Evolutionary conservation across 2,329 filamentous ascomycete species (phyloP), one percentile per base, ranked within the genome.

Genomic region (Coleophoma crateriformis): DNA sequence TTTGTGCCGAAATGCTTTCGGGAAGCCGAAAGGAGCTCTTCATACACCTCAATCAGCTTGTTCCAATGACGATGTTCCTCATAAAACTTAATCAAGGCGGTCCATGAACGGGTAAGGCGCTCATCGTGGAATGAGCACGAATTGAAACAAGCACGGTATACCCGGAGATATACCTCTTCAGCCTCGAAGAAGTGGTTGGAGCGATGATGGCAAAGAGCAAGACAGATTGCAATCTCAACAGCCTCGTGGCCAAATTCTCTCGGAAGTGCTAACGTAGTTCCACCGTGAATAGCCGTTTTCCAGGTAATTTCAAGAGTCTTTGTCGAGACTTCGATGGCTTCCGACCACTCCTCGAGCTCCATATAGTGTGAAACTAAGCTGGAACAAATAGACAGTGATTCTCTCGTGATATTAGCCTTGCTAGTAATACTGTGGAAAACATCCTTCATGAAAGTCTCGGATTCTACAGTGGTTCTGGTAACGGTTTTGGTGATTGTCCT

Each of bases 181-280:
- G 55, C 55, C n/a, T 55, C 50, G 42, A 56, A 54, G 11, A 55
- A 56, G 51, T 57, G 55, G 38, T 58, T 56, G 19, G 55, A 55
- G 37, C 53, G 48, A 19, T 50, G 45, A 37, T 52, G 45, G 35
- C 47, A 52, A 33, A 49, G 15, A 3, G 44, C 47, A 8, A 52
- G 32, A 17, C 33, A 12, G 40, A 49, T 50, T 14, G 47, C 47
- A 33, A 52, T 44, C 3, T 52, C 50, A 19, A 52, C 50, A 11
- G 50, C 47, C 10, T 51, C 50, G 13, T 15, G 32, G 13, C 39
- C 40, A 34, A 51, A 51, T 20, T 51, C 45, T 17, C 49, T 39
- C 4, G 49, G 49, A 22, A 51, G 33, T 22, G 49, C 49, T 13
- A 51, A 27, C 27, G 49, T 51, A 19, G 45, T 45, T 27, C 49